Conservation (phyloP, 1,284 basidiomycete species). For the Malassezia obtusa region DNA sequence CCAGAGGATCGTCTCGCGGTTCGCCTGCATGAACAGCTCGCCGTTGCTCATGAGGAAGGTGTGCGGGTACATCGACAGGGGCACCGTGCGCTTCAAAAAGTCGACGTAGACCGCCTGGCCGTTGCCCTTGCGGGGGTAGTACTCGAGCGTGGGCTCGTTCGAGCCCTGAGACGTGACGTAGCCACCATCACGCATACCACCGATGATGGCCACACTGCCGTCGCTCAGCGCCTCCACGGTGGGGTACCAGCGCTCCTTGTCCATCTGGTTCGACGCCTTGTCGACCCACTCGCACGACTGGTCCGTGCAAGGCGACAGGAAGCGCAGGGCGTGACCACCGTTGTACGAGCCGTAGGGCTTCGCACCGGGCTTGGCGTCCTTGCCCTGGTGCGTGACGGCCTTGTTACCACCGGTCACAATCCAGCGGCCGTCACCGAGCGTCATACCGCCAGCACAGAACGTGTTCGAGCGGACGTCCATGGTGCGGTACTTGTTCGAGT, state of each 20-base stretch:
- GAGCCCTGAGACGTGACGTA: conserved; percentile 26
- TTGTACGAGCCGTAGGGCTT: conserved; percentile 29
- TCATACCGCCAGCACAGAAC: conserved; percentile 39
- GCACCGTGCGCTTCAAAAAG: conserved; percentile 24
- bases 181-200: conserved; percentile 35
- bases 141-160: conserved; percentile 38
- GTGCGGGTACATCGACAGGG: conserved; percentile 36
- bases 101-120: conserved; percentile 19
- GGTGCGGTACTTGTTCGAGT: conserved; percentile 20
- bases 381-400: conserved; percentile 27
- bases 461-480: conserved; percentile 35
- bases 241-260: conserved; percentile 40
- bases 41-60: conserved; percentile 34
- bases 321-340: conserved; percentile 30
- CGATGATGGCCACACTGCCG: conserved; percentile 28
- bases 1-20: conserved; percentile 30
- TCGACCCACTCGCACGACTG: conserved; percentile 28
- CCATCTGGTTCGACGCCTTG: conserved; percentile 20
- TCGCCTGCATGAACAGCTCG: conserved; percentile 32
- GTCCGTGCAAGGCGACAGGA: conserved; percentile 26
- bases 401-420: conserved; percentile 37
- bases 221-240: conserved; percentile 33
- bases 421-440: conserved; percentile 31
- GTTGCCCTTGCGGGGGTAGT: conserved; percentile 28
- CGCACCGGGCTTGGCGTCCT: conserved; percentile 17